Conservation (phyloP, 176 grass and related monocot genomes). For the Aegilops longissima region DNA sequence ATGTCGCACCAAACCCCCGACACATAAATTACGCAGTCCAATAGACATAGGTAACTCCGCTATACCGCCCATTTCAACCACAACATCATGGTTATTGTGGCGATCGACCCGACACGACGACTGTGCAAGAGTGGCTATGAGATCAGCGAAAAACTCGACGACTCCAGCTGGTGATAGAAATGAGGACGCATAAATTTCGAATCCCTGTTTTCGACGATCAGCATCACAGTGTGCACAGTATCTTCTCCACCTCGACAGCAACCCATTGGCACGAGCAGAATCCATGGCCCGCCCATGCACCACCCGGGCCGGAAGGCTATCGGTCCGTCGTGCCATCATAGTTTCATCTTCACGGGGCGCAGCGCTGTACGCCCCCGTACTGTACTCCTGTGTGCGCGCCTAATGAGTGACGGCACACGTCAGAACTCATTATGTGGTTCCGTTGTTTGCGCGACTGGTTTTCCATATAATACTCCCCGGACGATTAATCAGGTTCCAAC, state of each 20-base stretch:
- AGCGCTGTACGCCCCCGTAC: neutral
- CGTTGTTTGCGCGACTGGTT: neutral
- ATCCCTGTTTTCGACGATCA: neutral
- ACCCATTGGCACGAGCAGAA: neutral
- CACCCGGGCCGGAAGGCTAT: neutral
- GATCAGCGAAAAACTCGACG: too few relatives aligned
- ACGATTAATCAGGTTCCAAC: neutral
- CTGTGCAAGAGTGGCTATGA: too few relatives aligned
- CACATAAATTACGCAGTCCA: too few relatives aligned
- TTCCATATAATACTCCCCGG: neutral
- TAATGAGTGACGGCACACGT: neutral
- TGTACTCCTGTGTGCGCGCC: neutral
- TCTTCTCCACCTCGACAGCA: neutral
- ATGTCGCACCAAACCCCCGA: too few relatives aligned
- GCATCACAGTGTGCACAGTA: neutral
- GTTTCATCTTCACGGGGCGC: neutral
- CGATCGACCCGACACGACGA: too few relatives aligned
- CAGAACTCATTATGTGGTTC: neutral
- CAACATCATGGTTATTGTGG: too few relatives aligned
- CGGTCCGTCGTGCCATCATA: neutral
- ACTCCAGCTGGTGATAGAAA: too few relatives aligned
- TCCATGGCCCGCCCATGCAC: neutral
- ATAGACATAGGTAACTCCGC: too few relatives aligned
- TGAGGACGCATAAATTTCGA: neutral
- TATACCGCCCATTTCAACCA: too few relatives aligned